Evolutionary conservation across 768 basidiomycete species (phyloP).

Genomic region (Lentinus brumalis): DNA sequence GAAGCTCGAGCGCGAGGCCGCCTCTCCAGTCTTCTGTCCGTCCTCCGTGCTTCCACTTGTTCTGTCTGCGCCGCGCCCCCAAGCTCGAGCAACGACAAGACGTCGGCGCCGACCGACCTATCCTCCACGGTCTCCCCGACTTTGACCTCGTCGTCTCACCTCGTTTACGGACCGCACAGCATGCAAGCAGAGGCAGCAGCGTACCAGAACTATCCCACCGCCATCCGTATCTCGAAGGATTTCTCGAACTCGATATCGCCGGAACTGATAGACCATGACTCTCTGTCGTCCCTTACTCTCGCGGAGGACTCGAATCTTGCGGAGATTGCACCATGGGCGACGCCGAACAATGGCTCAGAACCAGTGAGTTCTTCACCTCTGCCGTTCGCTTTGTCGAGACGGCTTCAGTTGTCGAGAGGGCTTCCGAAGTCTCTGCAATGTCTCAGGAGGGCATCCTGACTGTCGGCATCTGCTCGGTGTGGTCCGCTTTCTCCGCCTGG

Average conservation of each 20-base stretch:
- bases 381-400: not conserved
- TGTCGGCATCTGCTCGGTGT: too few relatives aligned
- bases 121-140: conserved; percentile 21
- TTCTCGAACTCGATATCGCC: conserved; percentile 10
- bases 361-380: conserved; percentile 7
- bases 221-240: conserved; percentile 19
- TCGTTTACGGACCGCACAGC: conserved; percentile 23
- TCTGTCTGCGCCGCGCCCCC: not conserved
- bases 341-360: conserved; percentile 17
- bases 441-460: too few relatives aligned
- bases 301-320: conserved; percentile 16
- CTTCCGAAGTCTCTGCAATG: not conserved
- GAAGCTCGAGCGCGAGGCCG: not conserved
- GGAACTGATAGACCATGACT: conserved; percentile 16
- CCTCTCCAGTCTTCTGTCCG: not conserved
- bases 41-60: not conserved
- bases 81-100: not conserved
- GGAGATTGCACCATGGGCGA: conserved; percentile 19
- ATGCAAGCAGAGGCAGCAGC: conserved; percentile 19
- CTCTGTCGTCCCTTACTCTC: conserved; percentile 13
- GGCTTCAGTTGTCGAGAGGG: not conserved
- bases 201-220: conserved; percentile 13
- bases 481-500: too few relatives aligned
- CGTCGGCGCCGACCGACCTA: conserved; percentile 18
- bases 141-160: conserved; percentile 25